A percentile compares a stretch with the other conserved stretches of the same genome.
Evolutionary conservation across 2,329 filamentous ascomycete genomes (phyloP).

Genomic region (Trichocomaceae sp.): DNA sequence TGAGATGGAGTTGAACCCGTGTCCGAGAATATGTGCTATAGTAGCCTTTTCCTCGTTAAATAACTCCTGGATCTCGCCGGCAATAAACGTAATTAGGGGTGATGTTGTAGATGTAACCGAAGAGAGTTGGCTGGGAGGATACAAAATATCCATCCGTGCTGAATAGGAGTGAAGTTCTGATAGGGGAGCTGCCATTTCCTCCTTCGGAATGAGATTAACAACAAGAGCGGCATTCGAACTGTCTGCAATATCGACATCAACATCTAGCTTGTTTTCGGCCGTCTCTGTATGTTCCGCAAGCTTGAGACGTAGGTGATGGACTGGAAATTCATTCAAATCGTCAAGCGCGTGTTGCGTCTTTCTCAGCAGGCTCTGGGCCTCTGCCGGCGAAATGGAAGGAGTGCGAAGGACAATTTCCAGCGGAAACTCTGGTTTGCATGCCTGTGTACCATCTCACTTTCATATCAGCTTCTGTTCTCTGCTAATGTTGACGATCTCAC

Average conservation of each 20-base stretch:
- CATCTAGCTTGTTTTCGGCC: constrained; percentile 10
- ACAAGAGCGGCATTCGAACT: constrained; percentile 54
- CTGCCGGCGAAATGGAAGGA: constrained; percentile 56
- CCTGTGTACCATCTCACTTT: constrained; percentile 45
- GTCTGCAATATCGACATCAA: constrained; percentile 15
- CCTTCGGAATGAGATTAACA: constrained; percentile 58
- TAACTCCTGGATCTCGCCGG: constrained; percentile 66
- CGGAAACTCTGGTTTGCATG: constrained; percentile 82
- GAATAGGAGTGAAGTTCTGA: constrained; percentile 63
- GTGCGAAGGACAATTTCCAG: constrained; percentile 73
- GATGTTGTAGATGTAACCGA: constrained; percentile 64
- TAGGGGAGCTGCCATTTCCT: constrained; percentile 44
- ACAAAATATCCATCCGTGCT: constrained; percentile 69
- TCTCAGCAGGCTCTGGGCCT: constrained; percentile 66
- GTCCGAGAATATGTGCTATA: constrained; percentile 65
- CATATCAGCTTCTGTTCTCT: neutral
- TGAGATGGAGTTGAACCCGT: constrained; percentile 33
- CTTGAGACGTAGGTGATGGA: constrained; percentile 72
- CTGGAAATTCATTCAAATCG: constrained; percentile 76
- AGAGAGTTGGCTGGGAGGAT: constrained; percentile 62
- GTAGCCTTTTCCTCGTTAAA: constrained; percentile 87
- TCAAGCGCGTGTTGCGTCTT: constrained; percentile 83
- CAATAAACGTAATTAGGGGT: constrained; percentile 67
- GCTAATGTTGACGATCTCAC: neutral
- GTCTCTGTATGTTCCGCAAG: constrained; percentile 40